Base-by-base conservation (phyloP, 177 flowering plant species). In the Telopea speciosissima region DNA sequence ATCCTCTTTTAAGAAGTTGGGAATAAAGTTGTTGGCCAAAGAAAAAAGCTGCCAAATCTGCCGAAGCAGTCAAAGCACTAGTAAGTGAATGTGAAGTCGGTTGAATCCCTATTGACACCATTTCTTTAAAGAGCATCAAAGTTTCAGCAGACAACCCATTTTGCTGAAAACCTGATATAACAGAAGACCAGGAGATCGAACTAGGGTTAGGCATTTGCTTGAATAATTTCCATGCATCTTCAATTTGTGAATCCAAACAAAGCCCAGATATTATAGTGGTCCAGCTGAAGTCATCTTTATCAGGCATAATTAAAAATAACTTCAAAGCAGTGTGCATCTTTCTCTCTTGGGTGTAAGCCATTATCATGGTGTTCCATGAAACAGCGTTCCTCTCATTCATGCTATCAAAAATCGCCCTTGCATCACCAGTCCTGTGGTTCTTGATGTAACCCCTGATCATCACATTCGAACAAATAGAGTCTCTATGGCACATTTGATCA, bases 341-440 rank as follows among this genome's bases (percentile, higher is more conserved):
- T 36, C 75, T 71, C 60, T 66, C 77, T 24, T 68, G 65, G 13
- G 70, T 60, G 45, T 80, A 82, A 63, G 72, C 83, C 73, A 74
- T 70, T 60, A 82, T 76, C 83, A 80, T 80, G 62, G 82, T 63
- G 68, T 82, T 82, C 82, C 81, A 78, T 10, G 85, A 78, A 58
- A 70, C 76, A 25, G 59, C 66, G 36, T 45, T 74, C 66, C 74
- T 78, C 19, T 65, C 70, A 63, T 19, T 16, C 83, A 78, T 82
- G 19, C 54, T 54, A 58, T 82, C 81, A 68, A 82, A 80, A 24
- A 80, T 9, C 33, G 68, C 73, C 22, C 79, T 36, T 49, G 85
- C 83, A 23, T 74, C 77, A n/a, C 24, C 26, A 11, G 72, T 42
- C 72, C 76, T 80, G 40, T 62, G 40, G 45, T 73, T 80, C 59